A percentile compares a stretch with the other conserved stretches of the same genome.
Evolutionary conservation across 345 rosid genomes (phyloP).

Genomic region (Ceriops zippeliana): DNA sequence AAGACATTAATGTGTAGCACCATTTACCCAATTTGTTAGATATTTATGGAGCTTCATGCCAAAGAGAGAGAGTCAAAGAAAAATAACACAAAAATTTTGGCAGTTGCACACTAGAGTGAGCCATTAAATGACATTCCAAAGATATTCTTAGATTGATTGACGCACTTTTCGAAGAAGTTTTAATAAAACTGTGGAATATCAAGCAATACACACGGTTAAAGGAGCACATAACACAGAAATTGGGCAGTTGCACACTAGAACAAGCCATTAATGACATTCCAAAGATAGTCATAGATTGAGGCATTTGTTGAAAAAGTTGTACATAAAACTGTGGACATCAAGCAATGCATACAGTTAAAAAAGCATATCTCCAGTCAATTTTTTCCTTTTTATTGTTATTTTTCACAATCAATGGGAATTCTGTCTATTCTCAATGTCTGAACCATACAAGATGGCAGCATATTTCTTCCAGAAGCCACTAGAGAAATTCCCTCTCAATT

Average conservation of each 20-base stretch:
- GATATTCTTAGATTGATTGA: conserved; percentile 16
- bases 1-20: no score
- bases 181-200: no score
- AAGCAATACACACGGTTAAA: no score
- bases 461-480: conserved; percentile 53
- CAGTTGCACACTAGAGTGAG: background rate
- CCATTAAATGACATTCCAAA: background rate
- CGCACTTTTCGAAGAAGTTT: background rate
- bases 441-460: conserved; percentile 68
- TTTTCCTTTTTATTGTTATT: conserved; percentile 5
- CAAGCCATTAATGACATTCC: background rate
- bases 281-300: conserved; percentile 14
- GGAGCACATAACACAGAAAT: no score
- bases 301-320: conserved; percentile 24
- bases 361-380: background rate
- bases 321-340: conserved; percentile 16
- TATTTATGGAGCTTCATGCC: no score
- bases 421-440: conserved; percentile 65
- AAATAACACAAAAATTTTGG: no score
- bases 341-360: conserved; percentile 18
- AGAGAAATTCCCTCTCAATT: conserved; percentile 59
- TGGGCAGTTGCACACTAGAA: background rate
- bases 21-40: no score
- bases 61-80: no score
- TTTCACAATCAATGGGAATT: conserved; percentile 31